phyloP scores from a whole-genome alignment of 768 basidiomycete species.

The Suillus weaverae region DNA sequence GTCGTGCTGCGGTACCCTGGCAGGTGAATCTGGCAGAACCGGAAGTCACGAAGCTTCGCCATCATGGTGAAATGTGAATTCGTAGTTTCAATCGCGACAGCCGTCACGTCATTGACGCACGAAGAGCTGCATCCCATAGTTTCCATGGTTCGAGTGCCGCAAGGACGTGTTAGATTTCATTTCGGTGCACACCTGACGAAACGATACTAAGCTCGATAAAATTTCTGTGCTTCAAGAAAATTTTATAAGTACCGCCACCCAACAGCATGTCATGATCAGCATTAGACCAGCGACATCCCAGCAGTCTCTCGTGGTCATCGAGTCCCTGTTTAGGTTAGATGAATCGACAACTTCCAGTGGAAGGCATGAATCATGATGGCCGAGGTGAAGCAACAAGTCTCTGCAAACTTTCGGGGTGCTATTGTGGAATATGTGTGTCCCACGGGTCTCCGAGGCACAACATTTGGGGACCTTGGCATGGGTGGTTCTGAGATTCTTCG shows the following conservation, averaged over 20 bases:
- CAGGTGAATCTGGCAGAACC: neutral
- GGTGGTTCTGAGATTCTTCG: neutral
- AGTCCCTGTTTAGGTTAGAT: constrained; percentile 1
- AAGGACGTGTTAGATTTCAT: neutral
- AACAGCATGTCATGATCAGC: neutral
- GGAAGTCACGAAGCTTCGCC: neutral
- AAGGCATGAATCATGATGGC: neutral
- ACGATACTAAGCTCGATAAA: neutral
- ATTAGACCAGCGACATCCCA: neutral
- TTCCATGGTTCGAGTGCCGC: neutral
- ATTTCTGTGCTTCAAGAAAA: neutral
- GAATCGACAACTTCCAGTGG: neutral
- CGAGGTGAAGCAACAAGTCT: neutral
- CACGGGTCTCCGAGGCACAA: neutral
- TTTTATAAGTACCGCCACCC: neutral
- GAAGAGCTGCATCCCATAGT: neutral
- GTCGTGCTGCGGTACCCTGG: neutral
- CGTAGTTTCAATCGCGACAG: too few relatives aligned
- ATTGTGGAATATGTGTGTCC: neutral
- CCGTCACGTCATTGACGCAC: neutral
- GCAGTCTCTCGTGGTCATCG: neutral
- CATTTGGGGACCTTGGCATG: neutral
- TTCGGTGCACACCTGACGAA: neutral
- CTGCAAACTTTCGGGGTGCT: neutral
- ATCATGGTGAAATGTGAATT: neutral